Percentiles rank a stretch among this genome's conserved stretches.
These are phyloP conservation scores for Rubia tinctorum DNA, from an alignment of 305 asterid species.

Conservation along the genomic window DNA sequence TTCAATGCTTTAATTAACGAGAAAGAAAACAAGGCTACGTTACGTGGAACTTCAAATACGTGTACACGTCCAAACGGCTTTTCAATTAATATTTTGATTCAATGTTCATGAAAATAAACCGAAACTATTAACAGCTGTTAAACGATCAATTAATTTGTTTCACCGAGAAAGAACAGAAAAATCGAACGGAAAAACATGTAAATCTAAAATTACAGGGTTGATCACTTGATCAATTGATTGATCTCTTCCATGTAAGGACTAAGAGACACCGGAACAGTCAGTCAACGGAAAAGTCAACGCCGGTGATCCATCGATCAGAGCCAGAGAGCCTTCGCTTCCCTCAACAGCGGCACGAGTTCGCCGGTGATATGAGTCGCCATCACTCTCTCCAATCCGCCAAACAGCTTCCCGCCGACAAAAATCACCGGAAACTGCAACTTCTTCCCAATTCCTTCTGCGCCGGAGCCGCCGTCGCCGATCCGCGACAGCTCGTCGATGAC, in stretches of 20 bases:
- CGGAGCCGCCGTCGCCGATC: slow-evolving; percentile 6
- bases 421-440: slow-evolving; percentile 52
- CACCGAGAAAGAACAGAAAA: not conserved
- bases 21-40: not conserved
- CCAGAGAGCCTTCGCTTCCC: slow-evolving; percentile 64
- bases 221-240: no score
- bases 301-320: slow-evolving; percentile 31
- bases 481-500: slow-evolving; percentile 22
- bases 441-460: slow-evolving; percentile 2
- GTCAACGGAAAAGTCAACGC: not conserved
- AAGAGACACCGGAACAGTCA: no score
- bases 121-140: not conserved
- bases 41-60: not conserved
- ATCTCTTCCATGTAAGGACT: no score
- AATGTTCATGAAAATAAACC: not conserved
- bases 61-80: not conserved
- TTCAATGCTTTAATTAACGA: not conserved
- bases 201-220: not conserved
- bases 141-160: not conserved
- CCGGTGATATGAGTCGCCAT: slow-evolving; percentile 75
- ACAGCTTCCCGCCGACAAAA: slow-evolving; percentile 61
- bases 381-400: slow-evolving; percentile 69
- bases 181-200: not conserved
- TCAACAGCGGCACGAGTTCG: slow-evolving; percentile 57
- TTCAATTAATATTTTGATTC: not conserved